phyloP scores from a whole-genome alignment of 345 rosid genomes.

The Hibiscus syriacus region DNA sequence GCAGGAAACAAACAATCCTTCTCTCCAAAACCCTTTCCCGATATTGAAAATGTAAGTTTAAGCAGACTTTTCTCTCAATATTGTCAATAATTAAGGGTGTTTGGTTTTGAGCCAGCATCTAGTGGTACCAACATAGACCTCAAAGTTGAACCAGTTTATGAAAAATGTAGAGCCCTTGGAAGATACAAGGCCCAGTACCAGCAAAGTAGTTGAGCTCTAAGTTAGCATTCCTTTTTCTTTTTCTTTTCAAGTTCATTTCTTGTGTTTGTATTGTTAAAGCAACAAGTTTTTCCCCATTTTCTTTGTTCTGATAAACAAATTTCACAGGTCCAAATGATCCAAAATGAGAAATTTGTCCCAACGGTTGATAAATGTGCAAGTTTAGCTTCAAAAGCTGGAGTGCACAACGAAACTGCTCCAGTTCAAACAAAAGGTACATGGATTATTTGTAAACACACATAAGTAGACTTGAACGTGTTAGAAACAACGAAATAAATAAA shows the following conservation, averaged over 20 bases:
- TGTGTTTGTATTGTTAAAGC: not conserved
- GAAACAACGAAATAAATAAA: not conserved
- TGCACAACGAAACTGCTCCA: constrained; percentile 27
- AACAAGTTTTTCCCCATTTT: not conserved
- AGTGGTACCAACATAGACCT: no score
- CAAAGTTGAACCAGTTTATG: no score
- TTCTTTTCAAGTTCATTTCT: no score
- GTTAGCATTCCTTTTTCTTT: no score
- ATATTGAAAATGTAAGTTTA: constrained; percentile 32
- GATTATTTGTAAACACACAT: not conserved
- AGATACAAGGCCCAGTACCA: no score
- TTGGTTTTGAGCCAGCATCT: no score
- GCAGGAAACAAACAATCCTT: no score
- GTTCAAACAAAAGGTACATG: constrained; percentile 30
- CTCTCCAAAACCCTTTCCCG: constrained; percentile 10
- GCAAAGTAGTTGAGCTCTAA: no score
- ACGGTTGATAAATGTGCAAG: constrained; percentile 30
- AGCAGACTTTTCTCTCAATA: not conserved
- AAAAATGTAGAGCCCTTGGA: no score
- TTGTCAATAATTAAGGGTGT: not conserved
- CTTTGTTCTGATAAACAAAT: not conserved
- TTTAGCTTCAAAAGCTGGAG: constrained; percentile 31
- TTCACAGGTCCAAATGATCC: constrained; percentile 2
- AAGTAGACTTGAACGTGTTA: not conserved
- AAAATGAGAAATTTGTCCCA: constrained; percentile 22